Percentiles rank a stretch among this genome's conserved stretches.
Evolutionary conservation across 352 stramenopile genomes (phyloP).

Genomic region (Phytophthora melonis): DNA sequence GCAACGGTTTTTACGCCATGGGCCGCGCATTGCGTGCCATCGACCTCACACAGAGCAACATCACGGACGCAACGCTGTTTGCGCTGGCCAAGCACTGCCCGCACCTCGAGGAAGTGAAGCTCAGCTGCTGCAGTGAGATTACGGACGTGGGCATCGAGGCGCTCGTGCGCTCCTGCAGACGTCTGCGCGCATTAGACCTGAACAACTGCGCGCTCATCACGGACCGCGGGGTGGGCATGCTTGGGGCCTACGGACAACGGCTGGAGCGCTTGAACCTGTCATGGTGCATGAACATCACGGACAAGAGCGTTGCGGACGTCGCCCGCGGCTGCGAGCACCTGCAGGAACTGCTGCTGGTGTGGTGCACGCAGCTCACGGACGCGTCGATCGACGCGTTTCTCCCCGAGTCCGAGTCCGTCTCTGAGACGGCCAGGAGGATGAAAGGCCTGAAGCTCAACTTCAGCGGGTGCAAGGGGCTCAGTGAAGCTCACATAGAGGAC

Average conservation of each 20-base stretch:
- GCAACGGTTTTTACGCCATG: conserved; percentile 58
- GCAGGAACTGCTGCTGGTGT: conserved; percentile 76
- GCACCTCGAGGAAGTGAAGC: conserved; percentile 70
- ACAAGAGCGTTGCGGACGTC: conserved; percentile 81
- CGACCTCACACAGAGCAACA: conserved; percentile 77
- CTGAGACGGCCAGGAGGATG: conserved; percentile 14
- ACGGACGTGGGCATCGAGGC: conserved; percentile 81
- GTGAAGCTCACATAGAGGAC: conserved; percentile 37
- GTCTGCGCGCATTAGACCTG: conserved; percentile 68
- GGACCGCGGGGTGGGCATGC: conserved; percentile 69
- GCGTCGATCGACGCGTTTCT: conserved; percentile 69
- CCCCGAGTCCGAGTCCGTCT: conserved; percentile 18
- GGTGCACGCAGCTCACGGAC: conserved; percentile 88
- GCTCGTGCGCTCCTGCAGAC: conserved; percentile 60
- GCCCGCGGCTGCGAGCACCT: conserved; percentile 69
- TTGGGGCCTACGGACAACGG: conserved; percentile 59
- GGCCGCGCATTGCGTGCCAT: conserved; percentile 56
- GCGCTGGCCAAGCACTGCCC: conserved; percentile 72
- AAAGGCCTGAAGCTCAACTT: conserved; percentile 58
- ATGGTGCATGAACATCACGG: conserved; percentile 92
- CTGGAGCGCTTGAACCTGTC: conserved; percentile 81
- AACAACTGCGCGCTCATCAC: conserved; percentile 88
- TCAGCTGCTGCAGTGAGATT: conserved; percentile 81
- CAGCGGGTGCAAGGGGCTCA: conserved; percentile 79
- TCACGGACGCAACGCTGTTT: conserved; percentile 77